Percentiles rank a stretch among this genome's conserved stretches.
Conservation (phyloP, 1,284 basidiomycete genomes). For the Microbotryum lychnidis-dioicae region DNA sequence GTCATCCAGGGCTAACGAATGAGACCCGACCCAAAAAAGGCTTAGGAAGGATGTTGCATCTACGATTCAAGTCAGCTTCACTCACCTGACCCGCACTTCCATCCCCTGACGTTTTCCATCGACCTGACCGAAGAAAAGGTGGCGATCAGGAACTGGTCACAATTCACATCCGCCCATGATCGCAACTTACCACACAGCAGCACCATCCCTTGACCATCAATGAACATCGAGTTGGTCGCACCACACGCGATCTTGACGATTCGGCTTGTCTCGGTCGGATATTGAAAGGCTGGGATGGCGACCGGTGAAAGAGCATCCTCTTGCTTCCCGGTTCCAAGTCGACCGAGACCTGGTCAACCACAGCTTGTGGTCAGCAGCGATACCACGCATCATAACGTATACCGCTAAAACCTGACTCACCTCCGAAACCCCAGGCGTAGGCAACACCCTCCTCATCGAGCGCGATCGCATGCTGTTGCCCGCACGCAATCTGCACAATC, state of each 20-base stretch:
- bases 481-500: constrained; percentile 72
- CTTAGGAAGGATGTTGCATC: not conserved
- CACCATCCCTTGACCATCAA: constrained; percentile 68
- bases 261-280: constrained; percentile 56
- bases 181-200: constrained; percentile 26
- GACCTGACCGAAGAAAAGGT: constrained; percentile 35
- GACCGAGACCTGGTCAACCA: constrained; percentile 42
- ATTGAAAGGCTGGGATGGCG: constrained; percentile 62
- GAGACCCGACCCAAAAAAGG: not conserved
- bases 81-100: constrained; percentile 47
- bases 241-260: constrained; percentile 65
- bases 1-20: constrained; percentile 69
- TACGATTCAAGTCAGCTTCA: constrained; percentile 15
- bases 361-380: constrained; percentile 57
- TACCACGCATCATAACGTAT: not conserved
- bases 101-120: constrained; percentile 91
- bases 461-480: constrained; percentile 76
- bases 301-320: constrained; percentile 63
- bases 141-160: constrained; percentile 6
- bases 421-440: constrained; percentile 70
- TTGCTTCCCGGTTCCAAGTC: constrained; percentile 60
- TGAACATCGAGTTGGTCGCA: constrained; percentile 69
- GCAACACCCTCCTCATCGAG: constrained; percentile 69
- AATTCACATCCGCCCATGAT: not conserved
- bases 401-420: not conserved